phyloP scores from a whole-genome alignment of 352 stramenopile genomes.

The Phytophthora hybrid region DNA sequence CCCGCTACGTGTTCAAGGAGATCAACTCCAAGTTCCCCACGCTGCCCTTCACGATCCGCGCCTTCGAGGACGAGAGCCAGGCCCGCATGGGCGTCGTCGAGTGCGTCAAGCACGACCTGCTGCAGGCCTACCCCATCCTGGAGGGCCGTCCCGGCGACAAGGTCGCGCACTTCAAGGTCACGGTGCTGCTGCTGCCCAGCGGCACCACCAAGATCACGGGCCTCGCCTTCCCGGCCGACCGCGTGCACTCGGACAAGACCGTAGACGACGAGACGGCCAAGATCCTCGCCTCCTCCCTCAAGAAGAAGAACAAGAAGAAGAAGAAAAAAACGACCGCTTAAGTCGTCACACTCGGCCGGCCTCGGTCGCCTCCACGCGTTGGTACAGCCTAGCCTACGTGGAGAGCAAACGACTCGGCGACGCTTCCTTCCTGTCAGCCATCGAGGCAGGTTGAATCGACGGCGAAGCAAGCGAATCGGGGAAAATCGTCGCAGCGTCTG shows the following conservation, averaged over 20 bases:
- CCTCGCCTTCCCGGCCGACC: conserved; percentile 90
- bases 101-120: conserved; percentile 97
- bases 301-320: conserved; percentile 98
- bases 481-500: conserved; percentile 31
- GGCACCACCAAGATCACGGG: conserved; percentile 97
- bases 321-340: conserved; percentile 75
- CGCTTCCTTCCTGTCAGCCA: conserved; percentile 35
- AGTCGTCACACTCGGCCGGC: conserved; percentile 20
- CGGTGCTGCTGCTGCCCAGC: conserved; percentile 96
- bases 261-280: conserved; percentile 93
- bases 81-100: conserved; percentile 98
- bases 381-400: too few species aligned
- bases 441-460: conserved; percentile 34
- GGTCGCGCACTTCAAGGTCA: conserved; percentile 99
- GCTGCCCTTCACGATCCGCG: conserved; percentile 98
- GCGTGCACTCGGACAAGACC: conserved; percentile 93
- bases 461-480: conserved; percentile 38
- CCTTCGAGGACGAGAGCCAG: conserved; percentile 95
- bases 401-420: conserved; percentile 22
- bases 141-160: conserved; percentile 95
- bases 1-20: conserved; percentile 96
- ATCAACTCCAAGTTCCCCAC: conserved; percentile 99
- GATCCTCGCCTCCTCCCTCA: conserved; percentile 91
- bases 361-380: conserved; percentile 9
- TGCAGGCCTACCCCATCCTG: conserved; percentile 98